phyloP scores from a whole-genome alignment of 495 filamentous ascomycete genomes.

The Aeminium ludgeri region DNA sequence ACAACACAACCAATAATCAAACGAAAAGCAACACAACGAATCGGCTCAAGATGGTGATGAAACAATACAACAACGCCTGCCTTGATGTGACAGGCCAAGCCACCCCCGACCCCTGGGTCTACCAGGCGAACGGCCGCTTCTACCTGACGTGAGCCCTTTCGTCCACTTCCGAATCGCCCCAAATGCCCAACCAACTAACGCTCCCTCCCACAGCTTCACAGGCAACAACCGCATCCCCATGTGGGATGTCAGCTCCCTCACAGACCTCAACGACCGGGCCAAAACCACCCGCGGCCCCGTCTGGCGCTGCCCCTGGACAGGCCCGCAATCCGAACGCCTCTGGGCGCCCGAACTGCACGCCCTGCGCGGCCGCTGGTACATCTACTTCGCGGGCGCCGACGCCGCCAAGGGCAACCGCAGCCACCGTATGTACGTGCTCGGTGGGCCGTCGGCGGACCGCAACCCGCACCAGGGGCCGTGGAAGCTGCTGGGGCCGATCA shows the following conservation, averaged over 20 bases:
- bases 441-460: slow-evolving; percentile 14
- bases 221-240: slow-evolving; percentile 20
- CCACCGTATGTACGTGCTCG: slow-evolving; percentile 23
- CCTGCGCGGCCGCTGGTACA: slow-evolving; percentile 21
- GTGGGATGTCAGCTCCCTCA: slow-evolving; percentile 17
- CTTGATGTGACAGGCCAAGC: slow-evolving; percentile 3
- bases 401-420: slow-evolving; percentile 16
- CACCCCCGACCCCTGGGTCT: slow-evolving; percentile 13
- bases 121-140: no score
- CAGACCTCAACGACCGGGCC: slow-evolving; percentile 14
- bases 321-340: slow-evolving; percentile 12
- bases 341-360: slow-evolving; percentile 26
- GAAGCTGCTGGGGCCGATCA: slow-evolving; percentile 18
- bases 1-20: no score
- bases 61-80: slow-evolving; percentile 1
- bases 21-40: no score
- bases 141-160: slow-evolving; percentile 1
- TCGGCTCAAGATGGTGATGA: no score
- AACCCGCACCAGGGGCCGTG: slow-evolving; percentile 14
- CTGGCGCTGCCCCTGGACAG: slow-evolving; percentile 9
- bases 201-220: slow-evolving; percentile 21
- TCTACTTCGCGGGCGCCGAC: slow-evolving; percentile 22
- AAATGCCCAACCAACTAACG: no score
- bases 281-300: slow-evolving; percentile 15
- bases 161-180: slow-evolving; percentile 7